Evolutionary conservation across 495 filamentous ascomycete species (phyloP).

Genomic region (Margaritispora aquatica): DNA sequence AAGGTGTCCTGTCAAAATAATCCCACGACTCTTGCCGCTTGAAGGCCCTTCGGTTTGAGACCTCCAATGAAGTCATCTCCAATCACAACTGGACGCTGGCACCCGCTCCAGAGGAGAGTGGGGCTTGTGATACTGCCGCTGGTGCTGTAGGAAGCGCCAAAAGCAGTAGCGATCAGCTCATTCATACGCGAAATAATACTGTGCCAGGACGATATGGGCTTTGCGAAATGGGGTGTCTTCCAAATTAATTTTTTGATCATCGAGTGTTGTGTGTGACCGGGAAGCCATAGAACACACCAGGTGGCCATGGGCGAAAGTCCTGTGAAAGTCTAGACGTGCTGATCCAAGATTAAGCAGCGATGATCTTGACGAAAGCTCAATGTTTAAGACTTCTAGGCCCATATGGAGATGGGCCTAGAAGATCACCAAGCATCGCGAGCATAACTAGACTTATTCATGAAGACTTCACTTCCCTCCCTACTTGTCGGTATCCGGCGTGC

Average conservation of each 20-base stretch:
- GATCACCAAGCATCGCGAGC: not conserved
- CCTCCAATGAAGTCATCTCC: not conserved
- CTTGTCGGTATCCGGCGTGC: not conserved
- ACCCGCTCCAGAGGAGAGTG: not conserved
- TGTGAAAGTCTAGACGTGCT: constrained; percentile 1
- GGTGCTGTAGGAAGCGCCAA: constrained; percentile 3
- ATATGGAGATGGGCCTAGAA: not conserved
- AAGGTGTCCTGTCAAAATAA: not conserved
- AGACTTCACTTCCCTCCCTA: too few relatives aligned
- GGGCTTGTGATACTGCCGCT: constrained; percentile 3
- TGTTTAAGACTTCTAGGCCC: not conserved
- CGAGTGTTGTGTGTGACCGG: too few relatives aligned
- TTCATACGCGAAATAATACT: constrained; percentile 7
- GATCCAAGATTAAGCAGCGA: constrained; percentile 22
- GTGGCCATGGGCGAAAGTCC: constrained; percentile 2
- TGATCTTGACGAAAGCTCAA: constrained; percentile 13
- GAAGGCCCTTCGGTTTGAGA: not conserved
- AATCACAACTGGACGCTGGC: not conserved
- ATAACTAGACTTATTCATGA: too few relatives aligned
- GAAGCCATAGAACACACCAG: constrained; percentile 4
- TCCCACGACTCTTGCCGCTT: not conserved
- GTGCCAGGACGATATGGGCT: constrained; percentile 1
- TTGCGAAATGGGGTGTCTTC: not conserved
- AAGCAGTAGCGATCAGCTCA: constrained; percentile 10
- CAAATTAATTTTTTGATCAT: constrained; percentile 6